Evolutionary conservation across 2,329 filamentous ascomycete species (phyloP).

Genomic region (Aspergillus awamori): DNA sequence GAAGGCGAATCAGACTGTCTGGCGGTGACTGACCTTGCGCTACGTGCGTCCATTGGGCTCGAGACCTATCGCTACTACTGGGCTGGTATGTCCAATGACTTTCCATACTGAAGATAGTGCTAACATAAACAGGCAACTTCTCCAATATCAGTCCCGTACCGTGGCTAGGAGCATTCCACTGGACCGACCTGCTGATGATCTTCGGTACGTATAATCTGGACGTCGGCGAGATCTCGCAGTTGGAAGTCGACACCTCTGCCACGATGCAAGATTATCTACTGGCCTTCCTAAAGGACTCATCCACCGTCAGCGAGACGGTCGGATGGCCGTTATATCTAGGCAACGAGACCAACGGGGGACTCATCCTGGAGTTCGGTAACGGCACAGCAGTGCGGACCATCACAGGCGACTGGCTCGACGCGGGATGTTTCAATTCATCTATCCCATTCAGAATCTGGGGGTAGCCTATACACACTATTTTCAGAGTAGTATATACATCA

Average conservation of each 20-base stretch:
- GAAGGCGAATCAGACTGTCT: constrained; percentile 15
- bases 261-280: constrained; percentile 30
- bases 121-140: constrained; percentile 25
- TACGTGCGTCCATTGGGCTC: constrained; percentile 15
- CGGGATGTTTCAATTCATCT: background rate
- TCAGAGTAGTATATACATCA: background rate
- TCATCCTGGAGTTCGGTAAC: constrained; percentile 7
- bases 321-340: constrained; percentile 19
- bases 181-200: constrained; percentile 28
- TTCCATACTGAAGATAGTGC: rapidly evolving
- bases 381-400: background rate
- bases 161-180: constrained; percentile 51
- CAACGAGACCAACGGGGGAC: constrained; percentile 23
- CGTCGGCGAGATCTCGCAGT: constrained; percentile 9
- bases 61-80: constrained; percentile 47
- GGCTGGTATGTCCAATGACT: constrained; percentile 32
- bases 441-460: constrained; percentile 28
- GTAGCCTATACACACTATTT: background rate
- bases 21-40: constrained; percentile 10
- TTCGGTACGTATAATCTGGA: constrained; percentile 24
- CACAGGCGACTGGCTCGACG: constrained; percentile 4
- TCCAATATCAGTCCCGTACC: constrained; percentile 42
- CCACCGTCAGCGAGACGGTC: constrained; percentile 1
- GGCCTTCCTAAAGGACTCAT: constrained; percentile 25
- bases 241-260: constrained; percentile 24